Evolutionary conservation across 2,329 filamentous ascomycete genomes (phyloP), one percentile per base, ranked within the genome.

Genomic region (Fusarium staphyleae): DNA sequence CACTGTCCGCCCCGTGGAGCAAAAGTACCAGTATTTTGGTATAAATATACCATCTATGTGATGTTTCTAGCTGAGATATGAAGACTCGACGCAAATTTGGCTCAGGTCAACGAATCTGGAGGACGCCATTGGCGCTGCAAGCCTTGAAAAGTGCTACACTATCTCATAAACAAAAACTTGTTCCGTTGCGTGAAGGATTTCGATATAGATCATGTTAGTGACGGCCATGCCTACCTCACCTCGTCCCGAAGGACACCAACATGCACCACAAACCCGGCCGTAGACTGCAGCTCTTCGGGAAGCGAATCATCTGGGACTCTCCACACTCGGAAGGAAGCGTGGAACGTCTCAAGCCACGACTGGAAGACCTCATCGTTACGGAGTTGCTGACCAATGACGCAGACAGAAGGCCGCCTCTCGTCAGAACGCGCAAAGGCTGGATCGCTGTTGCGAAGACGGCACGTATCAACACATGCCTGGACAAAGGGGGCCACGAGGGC

Each of bases 371-470:
- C 88, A 2, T 90, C 84, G 22, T 91, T 87, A 24, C 95, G 85
- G 41, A 97, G 82, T 73, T 98, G 93, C 77, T 98, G 93, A 18
- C 90, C 93, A 43, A 98, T 81, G 5, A 98, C 74, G 68, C 90
- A 93, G 1, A 96, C 62, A 5, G 90, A 88, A 3, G 88, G 82
- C 14, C 55, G 50, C 8, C 59, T 55, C 8, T 40, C 48, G 12
- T 50, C 57, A 26, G 46, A 37, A 28, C 52, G 43, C 1, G 65
- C 60, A 43, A 37, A 59, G 41, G 26, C 18, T 26, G 59, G 37
- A 35, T 45, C 59, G 3, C 37, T 41, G 19, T 26, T 47, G 28
- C 87, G 78, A 13, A 93, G 72, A 9, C 76, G 76, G 72, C 91
- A 96, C 18, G 87, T 81, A 57, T 96, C 89, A 5, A 79, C 84